These are phyloP conservation scores for Fomitiporia mediterranea DNA, from an alignment of 1,284 basidiomycete species.

Conservation along the genomic window DNA sequence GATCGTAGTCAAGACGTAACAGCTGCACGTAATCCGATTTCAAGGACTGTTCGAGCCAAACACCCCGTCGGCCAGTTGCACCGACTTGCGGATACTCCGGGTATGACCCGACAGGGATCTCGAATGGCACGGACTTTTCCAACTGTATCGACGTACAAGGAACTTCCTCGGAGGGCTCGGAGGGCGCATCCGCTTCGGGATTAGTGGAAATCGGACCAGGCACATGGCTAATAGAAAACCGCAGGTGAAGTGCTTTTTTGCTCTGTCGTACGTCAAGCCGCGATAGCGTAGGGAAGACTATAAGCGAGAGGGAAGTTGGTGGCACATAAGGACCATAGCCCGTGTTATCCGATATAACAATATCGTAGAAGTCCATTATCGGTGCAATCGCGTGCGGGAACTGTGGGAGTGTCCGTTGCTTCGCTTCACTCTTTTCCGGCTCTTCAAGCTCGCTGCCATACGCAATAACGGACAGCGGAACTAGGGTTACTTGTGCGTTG, in stretches of 20 bases:
- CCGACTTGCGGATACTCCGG: conserved; percentile 18
- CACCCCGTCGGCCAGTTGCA: conserved; percentile 19
- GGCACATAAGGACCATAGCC: conserved; percentile 17
- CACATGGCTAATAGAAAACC: conserved; percentile 1
- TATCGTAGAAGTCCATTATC: conserved; percentile 20
- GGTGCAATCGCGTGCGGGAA: conserved; percentile 10
- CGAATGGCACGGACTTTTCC: conserved; percentile 14
- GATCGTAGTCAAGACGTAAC: conserved; percentile 6
- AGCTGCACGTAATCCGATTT: conserved; percentile 18
- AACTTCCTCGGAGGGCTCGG: neutral
- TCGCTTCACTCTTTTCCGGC: conserved; percentile 7
- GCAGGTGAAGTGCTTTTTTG: conserved; percentile 18
- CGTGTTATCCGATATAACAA: conserved; percentile 15
- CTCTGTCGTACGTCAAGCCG: conserved; percentile 17
- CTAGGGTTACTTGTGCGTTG: conserved; percentile 12
- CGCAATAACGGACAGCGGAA: conserved; percentile 12
- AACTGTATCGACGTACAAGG: neutral
- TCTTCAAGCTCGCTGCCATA: conserved; percentile 11
- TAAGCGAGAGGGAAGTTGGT: conserved; percentile 17
- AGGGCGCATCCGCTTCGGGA: neutral
- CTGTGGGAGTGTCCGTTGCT: conserved; percentile 8
- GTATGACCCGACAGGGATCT: conserved; percentile 18
- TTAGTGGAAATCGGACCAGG: neutral
- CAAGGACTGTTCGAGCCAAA: conserved; percentile 20
- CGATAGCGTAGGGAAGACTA: conserved; percentile 18